phyloP scores from a whole-genome alignment of 2,329 filamentous ascomycete genomes.

The Ceratocystis cacaofunesta region DNA sequence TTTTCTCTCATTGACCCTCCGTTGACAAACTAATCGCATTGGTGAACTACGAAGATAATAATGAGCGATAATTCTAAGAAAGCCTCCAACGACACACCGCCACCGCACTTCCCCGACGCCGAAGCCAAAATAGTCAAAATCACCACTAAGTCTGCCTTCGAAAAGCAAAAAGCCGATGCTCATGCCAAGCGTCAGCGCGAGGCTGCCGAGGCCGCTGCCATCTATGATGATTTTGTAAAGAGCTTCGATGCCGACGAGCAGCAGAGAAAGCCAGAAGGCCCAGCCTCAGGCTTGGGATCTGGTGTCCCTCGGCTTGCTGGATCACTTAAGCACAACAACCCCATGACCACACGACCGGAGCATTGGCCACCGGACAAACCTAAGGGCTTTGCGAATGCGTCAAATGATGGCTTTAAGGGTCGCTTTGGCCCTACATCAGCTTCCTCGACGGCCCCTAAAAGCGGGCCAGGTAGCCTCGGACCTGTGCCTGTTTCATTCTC shows the following conservation, averaged over 20 bases:
- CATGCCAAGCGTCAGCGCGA: conserved; percentile 77
- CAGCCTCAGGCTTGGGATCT: neutral
- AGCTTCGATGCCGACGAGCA: conserved; percentile 51
- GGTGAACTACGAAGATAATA: no score
- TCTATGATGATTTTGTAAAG: conserved; percentile 77
- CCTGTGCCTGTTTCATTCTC: conserved; percentile 30
- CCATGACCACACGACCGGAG: no score
- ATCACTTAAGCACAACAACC: no score
- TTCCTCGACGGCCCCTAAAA: conserved; percentile 31
- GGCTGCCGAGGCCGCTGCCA: conserved; percentile 73
- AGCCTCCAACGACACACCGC: neutral
- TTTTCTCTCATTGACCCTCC: no score
- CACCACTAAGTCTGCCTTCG: conserved; percentile 73
- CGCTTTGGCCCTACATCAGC: conserved; percentile 44
- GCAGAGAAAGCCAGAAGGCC: conserved; percentile 19
- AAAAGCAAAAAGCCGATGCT: conserved; percentile 75
- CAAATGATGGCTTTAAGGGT: conserved; percentile 33
- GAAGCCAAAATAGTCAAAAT: conserved; percentile 66
- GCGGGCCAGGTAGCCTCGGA: conserved; percentile 48
- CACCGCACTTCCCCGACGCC: conserved; percentile 51
- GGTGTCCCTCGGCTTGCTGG: neutral
- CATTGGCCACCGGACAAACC: neutral
- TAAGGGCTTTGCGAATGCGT: conserved; percentile 3
- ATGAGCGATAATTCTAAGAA: neutral
- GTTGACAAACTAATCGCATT: no score